These are phyloP conservation scores for Daedalea quercina DNA, from an alignment of 768 basidiomycete species.

Conservation along the genomic window DNA sequence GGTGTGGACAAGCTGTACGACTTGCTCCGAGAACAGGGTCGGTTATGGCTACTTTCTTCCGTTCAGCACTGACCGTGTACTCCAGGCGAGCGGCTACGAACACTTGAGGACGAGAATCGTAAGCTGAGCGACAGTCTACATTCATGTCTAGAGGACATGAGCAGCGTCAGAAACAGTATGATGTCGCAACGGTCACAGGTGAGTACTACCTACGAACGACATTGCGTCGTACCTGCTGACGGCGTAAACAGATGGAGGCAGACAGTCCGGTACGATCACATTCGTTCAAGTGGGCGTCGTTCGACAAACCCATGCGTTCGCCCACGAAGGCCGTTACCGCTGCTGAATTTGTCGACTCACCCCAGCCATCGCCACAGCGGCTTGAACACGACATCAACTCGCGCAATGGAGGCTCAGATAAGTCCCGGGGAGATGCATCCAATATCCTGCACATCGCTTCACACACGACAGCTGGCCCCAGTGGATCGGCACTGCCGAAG, in stretches of 20 bases:
- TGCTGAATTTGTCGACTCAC: slow-evolving; percentile 50
- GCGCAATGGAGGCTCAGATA: slow-evolving; percentile 8
- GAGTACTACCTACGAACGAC: background rate
- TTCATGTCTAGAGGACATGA: slow-evolving; percentile 60
- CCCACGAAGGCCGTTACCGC: slow-evolving; percentile 70
- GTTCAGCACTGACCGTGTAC: background rate
- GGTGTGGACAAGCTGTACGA: slow-evolving; percentile 63
- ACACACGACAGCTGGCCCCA: background rate
- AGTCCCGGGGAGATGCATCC: slow-evolving; percentile 4
- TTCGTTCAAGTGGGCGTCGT: slow-evolving; percentile 87
- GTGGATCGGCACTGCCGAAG: background rate
- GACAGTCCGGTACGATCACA: slow-evolving; percentile 55
- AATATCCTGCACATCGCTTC: slow-evolving; percentile 4
- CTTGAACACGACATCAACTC: slow-evolving; percentile 57
- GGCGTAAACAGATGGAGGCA: slow-evolving; percentile 8
- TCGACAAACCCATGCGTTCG: slow-evolving; percentile 68
- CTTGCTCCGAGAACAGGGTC: slow-evolving; percentile 73
- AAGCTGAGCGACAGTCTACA: slow-evolving; percentile 58
- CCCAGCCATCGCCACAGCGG: slow-evolving; percentile 73
- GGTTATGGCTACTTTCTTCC: slow-evolving; percentile 6
- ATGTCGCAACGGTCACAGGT: slow-evolving; percentile 2
- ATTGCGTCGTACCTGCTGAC: background rate
- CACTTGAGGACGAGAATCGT: slow-evolving; percentile 74
- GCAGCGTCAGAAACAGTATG: slow-evolving; percentile 25
- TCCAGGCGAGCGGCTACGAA: slow-evolving; percentile 59